Evolutionary conservation across 345 rosid species (phyloP).

Genomic region (Hevea brasiliensis): DNA sequence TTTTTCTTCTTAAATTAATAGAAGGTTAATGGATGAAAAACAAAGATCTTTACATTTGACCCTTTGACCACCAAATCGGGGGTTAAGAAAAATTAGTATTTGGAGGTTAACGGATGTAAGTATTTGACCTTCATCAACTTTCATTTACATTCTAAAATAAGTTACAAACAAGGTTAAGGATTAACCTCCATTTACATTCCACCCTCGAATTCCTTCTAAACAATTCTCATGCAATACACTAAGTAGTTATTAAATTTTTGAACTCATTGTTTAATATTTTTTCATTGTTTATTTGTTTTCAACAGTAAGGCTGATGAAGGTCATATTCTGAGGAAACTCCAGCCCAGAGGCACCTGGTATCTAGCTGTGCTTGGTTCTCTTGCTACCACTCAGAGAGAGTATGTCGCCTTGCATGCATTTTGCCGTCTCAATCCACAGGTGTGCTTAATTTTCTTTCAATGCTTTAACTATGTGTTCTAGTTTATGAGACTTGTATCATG

Average conservation of each 20-base stretch:
- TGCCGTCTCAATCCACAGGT: conserved; percentile 96
- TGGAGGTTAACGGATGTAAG: too few species aligned
- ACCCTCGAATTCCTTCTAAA: too few species aligned
- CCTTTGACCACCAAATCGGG: too few species aligned
- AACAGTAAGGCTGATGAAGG: conserved; percentile 74
- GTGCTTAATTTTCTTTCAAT: conserved; percentile 14
- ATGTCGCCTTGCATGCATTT: conserved; percentile 97
- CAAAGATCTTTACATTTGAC: too few species aligned
- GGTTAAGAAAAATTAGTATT: too few species aligned
- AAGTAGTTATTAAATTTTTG: not conserved
- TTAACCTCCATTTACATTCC: too few species aligned
- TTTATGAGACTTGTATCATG: conserved; percentile 15
- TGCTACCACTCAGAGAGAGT: conserved; percentile 99
- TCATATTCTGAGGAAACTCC: conserved; percentile 88
- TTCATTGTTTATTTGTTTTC: not conserved
- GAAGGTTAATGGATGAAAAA: too few species aligned
- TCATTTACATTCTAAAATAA: too few species aligned
- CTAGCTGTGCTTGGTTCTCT: conserved; percentile 95
- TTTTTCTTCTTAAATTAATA: too few species aligned
- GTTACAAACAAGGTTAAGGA: too few species aligned
- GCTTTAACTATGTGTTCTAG: conserved; percentile 8
- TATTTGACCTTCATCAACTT: too few species aligned
- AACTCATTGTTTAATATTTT: not conserved
- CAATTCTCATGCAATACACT: too few species aligned
- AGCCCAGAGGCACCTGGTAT: conserved; percentile 78